Base-by-base conservation (phyloP, 140 eudicot species). In the Anethum foeniculum region DNA sequence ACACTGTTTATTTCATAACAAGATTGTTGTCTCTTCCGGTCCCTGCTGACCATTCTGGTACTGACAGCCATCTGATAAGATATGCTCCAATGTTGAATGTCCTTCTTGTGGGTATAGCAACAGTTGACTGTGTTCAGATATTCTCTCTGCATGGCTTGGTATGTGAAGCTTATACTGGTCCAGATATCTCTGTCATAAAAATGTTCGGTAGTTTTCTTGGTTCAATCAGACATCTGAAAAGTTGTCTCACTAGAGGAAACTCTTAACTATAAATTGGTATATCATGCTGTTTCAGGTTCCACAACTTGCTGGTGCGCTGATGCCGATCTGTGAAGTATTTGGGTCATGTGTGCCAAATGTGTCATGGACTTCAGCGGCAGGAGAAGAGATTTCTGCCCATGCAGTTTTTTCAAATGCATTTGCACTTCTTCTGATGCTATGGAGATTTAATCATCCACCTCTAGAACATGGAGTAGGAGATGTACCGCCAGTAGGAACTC, bases 121-220 rank as follows among this genome's bases (percentile, higher is more conserved):
- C 97, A 8, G 89, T 92, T 62, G 99, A 95, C 83, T 89, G 90
- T 83, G 93, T 95, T 78, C 96, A 92, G 87, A 92, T 95, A 72
- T 95, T 95, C 87, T 95, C 99, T 67, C 83, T 95, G 49, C 99
- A 95, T 44, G 99, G 99, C 76, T 82, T 93, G 89, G 99, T 95
- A 90, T 68, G 97, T 85, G 67, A 71, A 62, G 46, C 49, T 82
- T 83, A 7, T 79, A 34, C 11, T 8, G 25, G 18, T 75, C 11
- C 3, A 34, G 15, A 39, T 67, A 44, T 74, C n/a, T n/a, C 34
- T 74, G 21, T 49, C 41, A 30, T 51, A 30, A 15, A 49, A 28
- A 48, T 78, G 76, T 15, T 49, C n/a, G 3, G 58, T 43, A 41
- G 30, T 12, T 5, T 64, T 79, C 47, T 43, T 21, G 47, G 49